These are phyloP conservation scores for Voacanga thouarsii DNA, from an alignment of 257 asterid genomes.

Conservation along the genomic window DNA sequence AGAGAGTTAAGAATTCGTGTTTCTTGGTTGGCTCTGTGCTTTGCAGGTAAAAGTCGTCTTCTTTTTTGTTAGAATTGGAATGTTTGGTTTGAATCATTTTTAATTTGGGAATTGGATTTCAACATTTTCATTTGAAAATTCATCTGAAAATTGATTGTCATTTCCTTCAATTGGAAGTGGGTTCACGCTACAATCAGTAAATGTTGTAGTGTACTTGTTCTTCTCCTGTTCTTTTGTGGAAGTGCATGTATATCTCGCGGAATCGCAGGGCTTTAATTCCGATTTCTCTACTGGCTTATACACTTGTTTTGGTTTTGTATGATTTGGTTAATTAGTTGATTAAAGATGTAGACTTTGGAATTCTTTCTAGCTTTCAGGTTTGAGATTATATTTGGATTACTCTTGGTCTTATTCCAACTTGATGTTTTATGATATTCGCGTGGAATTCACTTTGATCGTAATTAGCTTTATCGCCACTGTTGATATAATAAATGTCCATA, in stretches of 20 bases:
- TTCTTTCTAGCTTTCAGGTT: background rate
- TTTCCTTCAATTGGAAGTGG: slow-evolving; percentile 2
- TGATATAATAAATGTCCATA: background rate
- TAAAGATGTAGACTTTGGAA: background rate
- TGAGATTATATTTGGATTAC: background rate
- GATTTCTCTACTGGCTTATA: background rate
- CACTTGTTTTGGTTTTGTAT: background rate
- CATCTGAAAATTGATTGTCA: slow-evolving; percentile 1
- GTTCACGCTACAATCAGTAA: background rate
- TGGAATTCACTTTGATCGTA: slow-evolving; percentile 3
- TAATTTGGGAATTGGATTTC: background rate
- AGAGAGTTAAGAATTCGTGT: slow-evolving; percentile 4
- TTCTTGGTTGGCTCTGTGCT: background rate
- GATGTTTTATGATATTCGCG: background rate
- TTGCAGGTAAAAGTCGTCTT: slow-evolving; percentile 5
- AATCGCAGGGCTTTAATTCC: background rate
- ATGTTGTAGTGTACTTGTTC: background rate
- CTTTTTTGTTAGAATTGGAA: background rate
- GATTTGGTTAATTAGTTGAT: slow-evolving; percentile 7
- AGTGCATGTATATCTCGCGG: slow-evolving; percentile 5
- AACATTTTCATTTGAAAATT: background rate
- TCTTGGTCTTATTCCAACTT: background rate
- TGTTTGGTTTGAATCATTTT: background rate
- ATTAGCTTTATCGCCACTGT: background rate
- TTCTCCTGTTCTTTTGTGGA: background rate